Evolutionary conservation across 2,329 filamentous ascomycete genomes (phyloP), one percentile per base, ranked within the genome.

Genomic region (Rachicladosporium sp.): DNA sequence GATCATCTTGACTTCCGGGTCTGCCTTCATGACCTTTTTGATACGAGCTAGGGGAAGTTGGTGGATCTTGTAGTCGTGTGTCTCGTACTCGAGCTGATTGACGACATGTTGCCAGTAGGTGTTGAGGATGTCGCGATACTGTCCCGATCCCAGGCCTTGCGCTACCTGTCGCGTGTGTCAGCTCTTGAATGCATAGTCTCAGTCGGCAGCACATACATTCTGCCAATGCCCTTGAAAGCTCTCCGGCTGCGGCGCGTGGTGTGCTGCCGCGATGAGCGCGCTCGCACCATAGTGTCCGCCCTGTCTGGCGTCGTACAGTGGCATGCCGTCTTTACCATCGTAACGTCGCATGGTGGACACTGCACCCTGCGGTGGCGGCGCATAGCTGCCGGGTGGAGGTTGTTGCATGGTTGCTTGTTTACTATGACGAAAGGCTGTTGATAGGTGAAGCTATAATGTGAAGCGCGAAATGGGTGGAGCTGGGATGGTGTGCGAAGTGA

Each of bases 21-120:
- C 91, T 1, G 91, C 91, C 67, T 98, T 98, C 91, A 98, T 98
- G 50, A 98, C 91, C 64, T 98, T 98, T 71, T 98, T 98, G 69
- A 98, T 98, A 40, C 91, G 82, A 10, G 91, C 91, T 31, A 98
- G 73, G 2, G 91, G 91, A 31, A 98, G 73, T 62, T 96, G 91
- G 61, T 98, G 91, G 41, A 96, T 76, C 66, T 98, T 98, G 73
- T 96, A 98, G 64, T 98, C 91, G 62, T 98, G 91, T 35, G 82
- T 86, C 54, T 96, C 91, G 44, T 76, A 85, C 66, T 98, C 91
- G 43, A 98, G 77, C 60, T 93, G 87, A 50, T 82, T 89, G 66
- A 98, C 94, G 46, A 88, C 91, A 57, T 98, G 89, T 63, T 98
- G 91, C 91, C 91, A 98, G 67, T 98, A 98, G 4, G 89, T 95